These are phyloP conservation scores for Capronia epimyces DNA, from an alignment of 2,329 filamentous ascomycete species.

Conservation along the genomic window DNA sequence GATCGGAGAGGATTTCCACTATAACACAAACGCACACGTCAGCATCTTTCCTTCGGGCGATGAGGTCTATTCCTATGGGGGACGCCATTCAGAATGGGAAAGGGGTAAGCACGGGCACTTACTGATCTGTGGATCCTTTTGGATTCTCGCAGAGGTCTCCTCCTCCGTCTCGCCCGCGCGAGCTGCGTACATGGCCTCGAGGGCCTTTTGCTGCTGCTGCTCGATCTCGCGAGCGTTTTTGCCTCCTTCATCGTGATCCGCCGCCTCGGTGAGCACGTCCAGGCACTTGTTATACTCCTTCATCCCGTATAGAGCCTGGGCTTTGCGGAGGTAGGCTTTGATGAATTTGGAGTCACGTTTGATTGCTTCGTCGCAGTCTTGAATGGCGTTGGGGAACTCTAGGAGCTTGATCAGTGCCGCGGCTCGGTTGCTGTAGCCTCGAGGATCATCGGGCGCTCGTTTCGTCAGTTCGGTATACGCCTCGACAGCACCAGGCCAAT, in stretches of 20 bases:
- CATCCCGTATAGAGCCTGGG: slow-evolving; percentile 93
- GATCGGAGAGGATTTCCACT: slow-evolving; percentile 65
- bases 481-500: slow-evolving; percentile 91
- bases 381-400: slow-evolving; percentile 85
- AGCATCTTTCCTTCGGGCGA: neutral
- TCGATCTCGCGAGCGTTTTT: slow-evolving; percentile 90
- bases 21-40: neutral
- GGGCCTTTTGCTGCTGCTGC: slow-evolving; percentile 86
- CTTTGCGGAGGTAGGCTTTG: slow-evolving; percentile 92
- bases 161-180: slow-evolving; percentile 94
- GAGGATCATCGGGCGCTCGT: slow-evolving; percentile 83
- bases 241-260: slow-evolving; percentile 67
- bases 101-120: slow-evolving; percentile 12
- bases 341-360: slow-evolving; percentile 89
- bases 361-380: slow-evolving; percentile 88
- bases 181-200: slow-evolving; percentile 81
- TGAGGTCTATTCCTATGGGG: too few species aligned
- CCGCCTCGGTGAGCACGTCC: slow-evolving; percentile 79
- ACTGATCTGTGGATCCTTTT: slow-evolving; percentile 85
- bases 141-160: slow-evolving; percentile 85
- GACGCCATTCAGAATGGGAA: too few species aligned
- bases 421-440: slow-evolving; percentile 95
- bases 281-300: slow-evolving; percentile 94
- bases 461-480: slow-evolving; percentile 97
- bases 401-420: slow-evolving; percentile 96